Conservation (phyloP, 139 green algal species). For the Parachlorella kessleri region DNA sequence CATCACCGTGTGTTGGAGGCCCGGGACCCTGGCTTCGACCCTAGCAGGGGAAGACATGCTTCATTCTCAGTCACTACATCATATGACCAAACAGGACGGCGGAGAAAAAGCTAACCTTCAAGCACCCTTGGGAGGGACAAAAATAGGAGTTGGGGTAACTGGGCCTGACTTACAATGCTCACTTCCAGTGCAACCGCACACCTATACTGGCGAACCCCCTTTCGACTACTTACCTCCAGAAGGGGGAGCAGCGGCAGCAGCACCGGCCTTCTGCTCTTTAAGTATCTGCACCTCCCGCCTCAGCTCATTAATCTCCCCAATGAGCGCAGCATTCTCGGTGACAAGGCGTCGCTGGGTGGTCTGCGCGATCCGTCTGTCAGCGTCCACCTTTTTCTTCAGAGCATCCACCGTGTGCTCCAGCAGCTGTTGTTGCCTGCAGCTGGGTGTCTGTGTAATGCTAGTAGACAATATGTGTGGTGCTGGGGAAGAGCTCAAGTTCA, state of each 20-base stretch:
- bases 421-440: conserved; percentile 69
- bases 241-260: too few relatives aligned
- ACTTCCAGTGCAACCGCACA: background rate
- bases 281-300: conserved; percentile 72
- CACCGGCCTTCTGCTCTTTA: conserved; percentile 6
- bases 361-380: conserved; percentile 41
- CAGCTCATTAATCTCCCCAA: conserved; percentile 92
- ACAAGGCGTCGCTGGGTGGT: conserved; percentile 48
- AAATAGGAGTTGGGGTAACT: background rate
- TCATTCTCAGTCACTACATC: too few relatives aligned
- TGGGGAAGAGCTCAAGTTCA: too few relatives aligned
- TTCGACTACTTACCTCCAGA: background rate
- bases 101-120: background rate
- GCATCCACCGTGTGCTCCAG: conserved; percentile 79
- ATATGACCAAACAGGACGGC: background rate
- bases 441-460: too few relatives aligned
- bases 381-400: conserved; percentile 81
- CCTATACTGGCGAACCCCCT: background rate
- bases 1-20: too few relatives aligned
- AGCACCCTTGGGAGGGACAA: background rate
- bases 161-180: background rate
- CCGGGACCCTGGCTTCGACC: too few relatives aligned
- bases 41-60: too few relatives aligned
- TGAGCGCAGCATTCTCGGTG: conserved; percentile 84
- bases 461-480: too few relatives aligned